phyloP scores from a whole-genome alignment of 164 flowering plant genomes.

The Tinospora cordifolia region DNA sequence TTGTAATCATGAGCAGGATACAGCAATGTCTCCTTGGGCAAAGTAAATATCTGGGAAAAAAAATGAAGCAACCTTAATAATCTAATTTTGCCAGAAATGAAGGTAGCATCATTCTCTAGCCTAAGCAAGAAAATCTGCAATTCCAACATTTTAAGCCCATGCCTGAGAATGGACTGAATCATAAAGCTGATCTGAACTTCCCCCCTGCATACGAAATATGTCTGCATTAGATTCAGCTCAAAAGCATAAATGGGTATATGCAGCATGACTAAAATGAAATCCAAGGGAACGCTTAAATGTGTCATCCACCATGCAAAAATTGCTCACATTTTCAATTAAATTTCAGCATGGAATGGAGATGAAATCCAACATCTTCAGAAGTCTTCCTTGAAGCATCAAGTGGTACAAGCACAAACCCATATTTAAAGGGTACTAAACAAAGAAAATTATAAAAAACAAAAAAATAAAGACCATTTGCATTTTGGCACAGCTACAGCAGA shows the following conservation, averaged over 20 bases:
- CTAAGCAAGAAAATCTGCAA: neutral
- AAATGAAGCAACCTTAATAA: neutral
- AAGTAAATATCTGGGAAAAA: conserved; percentile 62
- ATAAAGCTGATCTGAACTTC: conserved; percentile 74
- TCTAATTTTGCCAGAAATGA: neutral
- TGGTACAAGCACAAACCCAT: neutral
- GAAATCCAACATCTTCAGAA: neutral
- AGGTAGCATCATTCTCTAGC: neutral
- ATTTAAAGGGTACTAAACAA: neutral
- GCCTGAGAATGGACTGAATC: conserved; percentile 92
- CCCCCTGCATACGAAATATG: conserved; percentile 55
- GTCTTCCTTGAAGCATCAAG: neutral
- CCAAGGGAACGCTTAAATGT: neutral
- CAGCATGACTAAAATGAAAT: neutral
- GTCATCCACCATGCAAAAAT: neutral
- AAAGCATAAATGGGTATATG: neutral
- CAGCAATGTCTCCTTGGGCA: conserved; percentile 78
- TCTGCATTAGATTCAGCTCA: neutral
- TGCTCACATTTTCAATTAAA: neutral
- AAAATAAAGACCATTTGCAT: neutral
- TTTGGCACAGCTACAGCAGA: neutral
- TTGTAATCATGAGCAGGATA: conserved; percentile 96
- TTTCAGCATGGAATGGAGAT: neutral
- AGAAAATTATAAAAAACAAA: neutral
- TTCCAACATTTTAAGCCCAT: conserved; percentile 21